Evolutionary conservation across 345 rosid genomes (phyloP).

Genomic region (Carallia pectinifolia): DNA sequence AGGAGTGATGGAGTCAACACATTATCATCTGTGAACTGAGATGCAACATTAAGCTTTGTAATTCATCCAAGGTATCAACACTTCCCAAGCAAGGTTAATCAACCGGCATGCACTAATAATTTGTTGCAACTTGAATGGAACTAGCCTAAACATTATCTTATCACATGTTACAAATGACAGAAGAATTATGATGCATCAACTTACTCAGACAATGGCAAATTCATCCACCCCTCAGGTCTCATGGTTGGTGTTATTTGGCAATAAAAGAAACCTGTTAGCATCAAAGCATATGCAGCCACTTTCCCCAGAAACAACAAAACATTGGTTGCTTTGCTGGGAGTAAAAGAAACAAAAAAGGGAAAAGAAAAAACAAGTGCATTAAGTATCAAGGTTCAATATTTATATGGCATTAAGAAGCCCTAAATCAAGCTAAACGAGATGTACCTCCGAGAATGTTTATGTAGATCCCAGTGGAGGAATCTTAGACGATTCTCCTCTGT

Average conservation of each 20-base stretch:
- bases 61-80: too few species aligned
- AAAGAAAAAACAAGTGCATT: constrained; percentile 12
- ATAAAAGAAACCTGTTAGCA: constrained; percentile 90
- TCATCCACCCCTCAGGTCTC: constrained; percentile 42
- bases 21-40: too few species aligned
- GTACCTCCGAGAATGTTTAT: constrained; percentile 85
- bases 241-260: constrained; percentile 66
- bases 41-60: too few species aligned
- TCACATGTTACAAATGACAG: background rate
- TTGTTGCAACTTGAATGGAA: background rate
- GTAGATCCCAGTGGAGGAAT: constrained; percentile 93
- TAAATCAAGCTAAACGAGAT: background rate
- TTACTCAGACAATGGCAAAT: constrained; percentile 57
- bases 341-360: too few species aligned
- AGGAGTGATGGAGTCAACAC: too few species aligned
- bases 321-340: constrained; percentile 72
- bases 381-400: background rate
- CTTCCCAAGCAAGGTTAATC: background rate
- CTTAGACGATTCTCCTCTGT: constrained; percentile 71
- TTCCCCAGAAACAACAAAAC: constrained; percentile 76
- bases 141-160: background rate
- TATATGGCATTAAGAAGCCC: background rate
- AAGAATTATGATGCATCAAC: constrained; percentile 12
- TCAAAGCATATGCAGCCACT: constrained; percentile 80
- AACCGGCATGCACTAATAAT: background rate